Percentiles rank a stretch among this genome's conserved stretches.
phyloP scores from a whole-genome alignment of 306 rosid species.

The Quercus glauca region DNA sequence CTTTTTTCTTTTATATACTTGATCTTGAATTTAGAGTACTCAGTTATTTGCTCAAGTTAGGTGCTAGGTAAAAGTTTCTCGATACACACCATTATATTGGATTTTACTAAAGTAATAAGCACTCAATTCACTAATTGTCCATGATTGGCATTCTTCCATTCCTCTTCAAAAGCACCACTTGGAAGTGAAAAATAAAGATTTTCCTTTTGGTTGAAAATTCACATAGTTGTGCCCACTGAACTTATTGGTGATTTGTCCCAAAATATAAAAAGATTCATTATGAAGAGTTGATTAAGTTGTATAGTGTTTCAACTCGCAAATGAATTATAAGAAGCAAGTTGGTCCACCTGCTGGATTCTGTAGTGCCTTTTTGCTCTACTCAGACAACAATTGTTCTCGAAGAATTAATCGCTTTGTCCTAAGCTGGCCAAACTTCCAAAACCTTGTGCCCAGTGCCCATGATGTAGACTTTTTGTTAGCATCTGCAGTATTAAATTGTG shows the following conservation, averaged over 20 bases:
- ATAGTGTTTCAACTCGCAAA: neutral
- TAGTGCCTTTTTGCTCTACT: neutral
- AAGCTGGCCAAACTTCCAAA: conserved; percentile 72
- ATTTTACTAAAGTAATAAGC: neutral
- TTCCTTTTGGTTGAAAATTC: neutral
- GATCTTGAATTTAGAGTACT: neutral
- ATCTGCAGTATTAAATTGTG: neutral
- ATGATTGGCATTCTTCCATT: neutral
- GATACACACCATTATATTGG: neutral
- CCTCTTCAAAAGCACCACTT: neutral
- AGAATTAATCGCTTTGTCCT: conserved; percentile 60
- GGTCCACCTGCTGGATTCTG: neutral
- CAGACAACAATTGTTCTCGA: conserved; percentile 34
- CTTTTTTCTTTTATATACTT: neutral
- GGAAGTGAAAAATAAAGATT: neutral
- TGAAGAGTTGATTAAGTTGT: neutral
- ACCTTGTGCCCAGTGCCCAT: conserved; percentile 46
- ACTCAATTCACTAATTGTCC: neutral
- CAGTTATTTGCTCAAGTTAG: neutral
- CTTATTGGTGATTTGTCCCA: neutral
- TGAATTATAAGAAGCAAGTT: conserved; percentile 7
- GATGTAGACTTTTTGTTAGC: conserved; percentile 72
- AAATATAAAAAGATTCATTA: neutral
- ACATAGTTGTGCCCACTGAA: neutral
- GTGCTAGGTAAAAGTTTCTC: neutral